phyloP scores from a whole-genome alignment of 805 yeast genomes.

The Priceomyces carsonii region DNA sequence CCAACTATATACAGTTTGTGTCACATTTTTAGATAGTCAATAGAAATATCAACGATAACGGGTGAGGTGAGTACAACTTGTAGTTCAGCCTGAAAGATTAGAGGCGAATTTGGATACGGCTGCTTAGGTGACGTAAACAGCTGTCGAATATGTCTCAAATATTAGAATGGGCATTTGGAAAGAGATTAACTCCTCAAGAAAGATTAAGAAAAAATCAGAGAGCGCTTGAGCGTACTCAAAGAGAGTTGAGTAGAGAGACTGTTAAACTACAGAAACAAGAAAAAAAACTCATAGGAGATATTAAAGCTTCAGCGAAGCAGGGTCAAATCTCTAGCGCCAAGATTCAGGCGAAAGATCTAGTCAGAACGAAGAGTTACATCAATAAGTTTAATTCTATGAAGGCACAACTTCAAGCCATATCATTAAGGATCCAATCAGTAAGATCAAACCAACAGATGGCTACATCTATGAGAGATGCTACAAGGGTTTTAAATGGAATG shows the following conservation, averaged over 20 bases:
- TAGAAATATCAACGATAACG: background rate
- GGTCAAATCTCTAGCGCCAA: slow-evolving; percentile 89
- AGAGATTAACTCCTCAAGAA: slow-evolving; percentile 91
- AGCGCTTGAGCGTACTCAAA: slow-evolving; percentile 89
- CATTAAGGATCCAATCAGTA: slow-evolving; percentile 87
- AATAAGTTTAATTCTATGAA: slow-evolving; percentile 91
- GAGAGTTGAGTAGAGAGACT: slow-evolving; percentile 89
- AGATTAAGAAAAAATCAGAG: slow-evolving; percentile 92
- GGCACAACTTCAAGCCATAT: slow-evolving; percentile 93
- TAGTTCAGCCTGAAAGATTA: no score
- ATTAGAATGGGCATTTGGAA: slow-evolving; percentile 95
- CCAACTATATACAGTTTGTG: no score
- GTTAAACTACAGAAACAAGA: slow-evolving; percentile 87
- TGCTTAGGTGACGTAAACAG: background rate
- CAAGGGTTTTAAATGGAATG: slow-evolving; percentile 80
- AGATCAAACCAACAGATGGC: slow-evolving; percentile 96
- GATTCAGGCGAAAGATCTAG: slow-evolving; percentile 93
- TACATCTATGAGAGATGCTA: slow-evolving; percentile 90
- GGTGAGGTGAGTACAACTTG: background rate
- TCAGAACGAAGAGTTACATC: slow-evolving; percentile 80
- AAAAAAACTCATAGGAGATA: slow-evolving; percentile 80
- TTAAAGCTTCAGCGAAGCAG: slow-evolving; percentile 86
- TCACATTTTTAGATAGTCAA: no score
- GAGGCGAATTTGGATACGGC: no score
- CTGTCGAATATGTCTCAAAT: slow-evolving; percentile 31